Evolutionary conservation across 345 rosid genomes (phyloP), one percentile per base, ranked within the genome.

Genomic region (Nephelium lappaceum): DNA sequence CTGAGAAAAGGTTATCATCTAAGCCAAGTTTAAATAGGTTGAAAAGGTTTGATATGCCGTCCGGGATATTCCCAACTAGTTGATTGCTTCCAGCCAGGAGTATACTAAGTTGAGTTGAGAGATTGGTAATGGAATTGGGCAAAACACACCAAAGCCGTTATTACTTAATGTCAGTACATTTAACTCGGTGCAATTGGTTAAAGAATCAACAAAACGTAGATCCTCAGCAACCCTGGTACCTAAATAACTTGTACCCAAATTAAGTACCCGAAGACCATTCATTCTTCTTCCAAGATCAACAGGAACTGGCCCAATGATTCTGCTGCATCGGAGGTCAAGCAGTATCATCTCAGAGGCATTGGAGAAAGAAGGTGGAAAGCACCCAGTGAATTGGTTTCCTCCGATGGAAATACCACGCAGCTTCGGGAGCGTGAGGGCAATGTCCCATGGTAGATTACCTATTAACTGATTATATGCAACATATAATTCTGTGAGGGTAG

Each of bases 341-440:
- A 14, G 0, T 31, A 12, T n/a, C 47, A 87, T 63, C 23, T 42
- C 36, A 4, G 87, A 83, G 10, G 80, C 81, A 77, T 87, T 87
- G 16, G 81, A 27, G 11, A 87, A 10, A 9, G 85, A 70, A 21
- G n/a, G 19, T 38, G 88, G 86, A 41, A 86, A 80, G 8, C 24
- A 5, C 19, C 88, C 90, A 0, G 49, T 75, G 38, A 89, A 69
- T 39, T 43, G 41, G n/a, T 88, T 84, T 5, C 5, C 43, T 47
- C 81, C 81, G 6, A 81, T 11, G 71, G 67, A 51, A 2, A 75
- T 41, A 4, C 9, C 0, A 2, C 75, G 62, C 49, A 72, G 76
- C 16, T 80, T 70, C 2, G 68, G 79, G 41, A 81, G 72, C 21
- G 77, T 55, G 16, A 72, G 25, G 60, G 77, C 80, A 9, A 75